Conservation (phyloP, 225 moss, liverwort and hornwort genomes). For the Bryoerythrophyllum caledonicum region DNA sequence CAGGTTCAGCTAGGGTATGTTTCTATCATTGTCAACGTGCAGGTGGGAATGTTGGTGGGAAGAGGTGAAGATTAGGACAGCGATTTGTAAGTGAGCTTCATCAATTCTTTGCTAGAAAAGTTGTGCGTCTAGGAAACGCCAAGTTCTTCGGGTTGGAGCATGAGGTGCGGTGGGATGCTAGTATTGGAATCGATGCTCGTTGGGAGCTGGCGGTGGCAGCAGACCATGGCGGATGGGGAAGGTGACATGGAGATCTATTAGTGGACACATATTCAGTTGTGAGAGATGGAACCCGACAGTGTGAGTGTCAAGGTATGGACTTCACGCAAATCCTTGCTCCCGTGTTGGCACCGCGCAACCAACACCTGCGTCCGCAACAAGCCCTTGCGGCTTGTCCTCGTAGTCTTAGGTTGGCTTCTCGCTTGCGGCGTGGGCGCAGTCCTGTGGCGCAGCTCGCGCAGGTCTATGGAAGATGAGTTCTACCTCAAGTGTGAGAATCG, state of each 20-base stretch:
- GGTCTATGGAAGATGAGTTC: constrained; percentile 44
- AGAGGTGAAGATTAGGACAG: not conserved
- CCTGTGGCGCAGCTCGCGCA: constrained; percentile 43
- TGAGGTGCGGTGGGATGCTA: too few species aligned
- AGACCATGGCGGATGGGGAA: constrained; percentile 10
- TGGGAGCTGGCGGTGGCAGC: not conserved
- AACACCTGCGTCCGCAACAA: constrained; percentile 33
- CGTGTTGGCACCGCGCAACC: constrained; percentile 31
- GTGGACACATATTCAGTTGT: not conserved
- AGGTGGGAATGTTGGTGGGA: not conserved
- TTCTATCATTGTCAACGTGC: not conserved
- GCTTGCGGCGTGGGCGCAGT: constrained; percentile 57
- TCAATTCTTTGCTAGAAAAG: not conserved
- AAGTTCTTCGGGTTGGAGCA: too few species aligned
- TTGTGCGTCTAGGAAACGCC: too few species aligned
- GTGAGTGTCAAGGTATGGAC: constrained; percentile 20
- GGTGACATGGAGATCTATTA: not conserved
- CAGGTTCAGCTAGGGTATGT: not conserved
- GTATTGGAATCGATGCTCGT: not conserved
- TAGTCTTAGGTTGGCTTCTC: constrained; percentile 44
- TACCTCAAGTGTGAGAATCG: constrained; percentile 68
- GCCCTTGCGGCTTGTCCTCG: constrained; percentile 40
- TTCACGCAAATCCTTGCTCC: constrained; percentile 21
- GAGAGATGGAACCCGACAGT: constrained; percentile 28
- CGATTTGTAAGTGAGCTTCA: not conserved